Conservation (phyloP, 2,329 filamentous ascomycete genomes). For the Trichophyton benhamiae region DNA sequence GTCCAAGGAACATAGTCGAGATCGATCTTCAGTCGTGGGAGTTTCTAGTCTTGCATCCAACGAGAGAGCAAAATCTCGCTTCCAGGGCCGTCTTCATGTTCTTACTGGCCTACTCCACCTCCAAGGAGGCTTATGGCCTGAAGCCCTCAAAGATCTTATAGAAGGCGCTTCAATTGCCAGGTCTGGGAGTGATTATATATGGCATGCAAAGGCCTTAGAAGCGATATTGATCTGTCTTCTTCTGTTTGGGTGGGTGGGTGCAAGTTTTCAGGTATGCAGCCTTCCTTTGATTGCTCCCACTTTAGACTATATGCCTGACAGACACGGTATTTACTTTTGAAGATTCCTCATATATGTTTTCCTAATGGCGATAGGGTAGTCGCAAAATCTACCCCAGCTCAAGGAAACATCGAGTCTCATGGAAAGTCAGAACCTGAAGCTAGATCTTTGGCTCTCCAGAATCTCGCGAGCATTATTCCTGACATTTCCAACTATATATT, state of each 20-base stretch:
- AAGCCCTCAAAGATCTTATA: conserved; percentile 70
- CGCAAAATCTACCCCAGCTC: conserved; percentile 32
- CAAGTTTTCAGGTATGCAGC: conserved; percentile 52
- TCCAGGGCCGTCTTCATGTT: conserved; percentile 65
- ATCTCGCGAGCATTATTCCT: conserved; percentile 42
- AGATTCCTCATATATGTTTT: conserved; percentile 45
- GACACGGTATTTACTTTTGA: neutral
- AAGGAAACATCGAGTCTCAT: conserved; percentile 25
- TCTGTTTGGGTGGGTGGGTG: conserved; percentile 68
- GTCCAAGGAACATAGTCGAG: conserved; percentile 44
- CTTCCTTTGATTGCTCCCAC: neutral
- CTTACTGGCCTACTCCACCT: conserved; percentile 77
- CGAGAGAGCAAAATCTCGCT: conserved; percentile 67
- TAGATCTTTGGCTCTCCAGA: conserved; percentile 35
- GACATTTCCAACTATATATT: conserved; percentile 46
- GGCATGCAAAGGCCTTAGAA: conserved; percentile 92
- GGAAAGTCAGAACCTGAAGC: conserved; percentile 38
- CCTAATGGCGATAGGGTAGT: conserved; percentile 38
- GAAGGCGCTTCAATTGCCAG: conserved; percentile 69
- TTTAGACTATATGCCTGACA: neutral
- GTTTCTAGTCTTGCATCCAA: conserved; percentile 60
- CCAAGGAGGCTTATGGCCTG: conserved; percentile 77
- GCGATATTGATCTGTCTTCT: conserved; percentile 71
- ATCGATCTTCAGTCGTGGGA: conserved; percentile 52
- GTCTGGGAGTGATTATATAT: conserved; percentile 79